Conservation (phyloP, 75 land plant genomes). For the Selaginella tamariscina region DNA sequence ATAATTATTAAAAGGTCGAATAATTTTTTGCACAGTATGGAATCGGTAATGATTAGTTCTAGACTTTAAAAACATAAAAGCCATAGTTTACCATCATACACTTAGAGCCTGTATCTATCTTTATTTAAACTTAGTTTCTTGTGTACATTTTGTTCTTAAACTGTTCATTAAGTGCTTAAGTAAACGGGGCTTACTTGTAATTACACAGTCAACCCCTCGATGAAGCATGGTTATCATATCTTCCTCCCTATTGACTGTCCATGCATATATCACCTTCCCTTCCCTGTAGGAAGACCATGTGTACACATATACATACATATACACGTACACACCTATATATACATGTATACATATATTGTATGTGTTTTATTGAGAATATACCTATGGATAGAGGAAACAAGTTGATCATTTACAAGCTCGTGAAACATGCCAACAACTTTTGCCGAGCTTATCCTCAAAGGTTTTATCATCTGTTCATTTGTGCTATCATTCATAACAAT, state of each 20-base stretch:
- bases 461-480: constrained; percentile 36
- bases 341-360: no score
- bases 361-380: no score
- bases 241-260: constrained; percentile 74
- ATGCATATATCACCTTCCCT: constrained; percentile 62
- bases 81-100: no score
- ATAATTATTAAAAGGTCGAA: no score
- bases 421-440: constrained; percentile 62
- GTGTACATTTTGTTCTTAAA: neutral
- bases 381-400: constrained; percentile 48
- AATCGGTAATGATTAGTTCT: no score
- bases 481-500: constrained; percentile 68
- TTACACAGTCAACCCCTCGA: constrained; percentile 55
- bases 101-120: no score
- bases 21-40: no score
- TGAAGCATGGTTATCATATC: constrained; percentile 55
- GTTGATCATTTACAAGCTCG: constrained; percentile 47
- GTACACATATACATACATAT: neutral
- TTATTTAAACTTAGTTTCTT: no score
- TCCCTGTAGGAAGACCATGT: constrained; percentile 31
- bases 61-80: no score
- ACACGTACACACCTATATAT: neutral
- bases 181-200: constrained; percentile 50
- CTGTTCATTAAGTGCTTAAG: constrained; percentile 37
- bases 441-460: constrained; percentile 54